Percentiles rank a stretch among this genome's conserved stretches.
Conservation (phyloP, 495 filamentous ascomycete species). For the Immersiella caudata region DNA sequence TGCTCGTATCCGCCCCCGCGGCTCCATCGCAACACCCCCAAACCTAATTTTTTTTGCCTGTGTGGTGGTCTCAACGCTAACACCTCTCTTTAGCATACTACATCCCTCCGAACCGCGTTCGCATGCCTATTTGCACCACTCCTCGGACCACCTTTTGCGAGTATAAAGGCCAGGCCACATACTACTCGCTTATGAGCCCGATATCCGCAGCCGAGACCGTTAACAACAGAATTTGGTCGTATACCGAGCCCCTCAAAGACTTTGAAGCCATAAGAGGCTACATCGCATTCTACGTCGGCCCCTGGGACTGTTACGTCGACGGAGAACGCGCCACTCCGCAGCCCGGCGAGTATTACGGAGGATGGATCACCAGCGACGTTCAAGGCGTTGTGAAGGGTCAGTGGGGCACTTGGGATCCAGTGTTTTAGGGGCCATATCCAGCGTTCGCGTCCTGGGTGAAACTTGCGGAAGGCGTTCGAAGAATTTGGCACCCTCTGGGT, state of each 20-base stretch:
- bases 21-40: neutral
- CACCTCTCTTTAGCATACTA: constrained; percentile 52
- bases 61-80: neutral
- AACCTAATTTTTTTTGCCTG: neutral
- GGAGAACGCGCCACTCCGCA: constrained; percentile 60
- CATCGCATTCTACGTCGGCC: constrained; percentile 56
- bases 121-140: constrained; percentile 48
- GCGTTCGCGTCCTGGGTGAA: too few relatives aligned
- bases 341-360: constrained; percentile 62
- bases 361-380: constrained; percentile 61
- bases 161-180: constrained; percentile 60
- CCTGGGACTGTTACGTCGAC: constrained; percentile 64
- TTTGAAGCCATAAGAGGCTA: constrained; percentile 55
- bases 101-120: constrained; percentile 49
- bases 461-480: too few relatives aligned
- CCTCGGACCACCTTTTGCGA: constrained; percentile 55
- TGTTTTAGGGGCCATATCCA: constrained; percentile 25
- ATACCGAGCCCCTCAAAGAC: constrained; percentile 50
- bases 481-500: too few relatives aligned
- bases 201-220: constrained; percentile 41
- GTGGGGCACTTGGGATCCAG: constrained; percentile 44
- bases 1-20: neutral
- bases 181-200: constrained; percentile 47
- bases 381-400: constrained; percentile 58
- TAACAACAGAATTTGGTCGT: constrained; percentile 57